phyloP scores from a whole-genome alignment of 768 basidiomycete genomes.

The Naganishia kalamii region DNA sequence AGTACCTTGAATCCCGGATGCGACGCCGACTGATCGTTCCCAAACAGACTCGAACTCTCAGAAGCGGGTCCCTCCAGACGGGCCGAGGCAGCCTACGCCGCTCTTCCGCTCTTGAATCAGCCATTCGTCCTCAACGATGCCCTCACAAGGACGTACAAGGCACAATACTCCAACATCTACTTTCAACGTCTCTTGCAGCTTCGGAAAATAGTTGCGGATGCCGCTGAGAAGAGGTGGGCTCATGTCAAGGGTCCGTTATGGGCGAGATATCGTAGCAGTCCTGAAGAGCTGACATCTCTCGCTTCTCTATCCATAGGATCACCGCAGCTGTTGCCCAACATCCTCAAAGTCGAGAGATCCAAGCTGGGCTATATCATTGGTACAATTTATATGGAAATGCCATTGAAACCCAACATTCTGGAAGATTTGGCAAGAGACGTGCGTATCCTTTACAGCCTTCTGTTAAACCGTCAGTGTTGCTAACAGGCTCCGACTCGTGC shows the following conservation, averaged over 20 bases:
- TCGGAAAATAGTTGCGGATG: constrained; percentile 51
- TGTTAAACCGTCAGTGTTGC: background rate
- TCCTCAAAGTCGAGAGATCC: constrained; percentile 79
- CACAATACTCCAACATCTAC: constrained; percentile 70
- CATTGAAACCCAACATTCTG: constrained; percentile 94
- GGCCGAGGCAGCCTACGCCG: constrained; percentile 8
- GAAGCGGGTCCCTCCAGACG: constrained; percentile 14
- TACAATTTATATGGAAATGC: constrained; percentile 98
- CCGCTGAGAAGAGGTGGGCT: constrained; percentile 55
- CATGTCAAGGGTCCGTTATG: constrained; percentile 47
- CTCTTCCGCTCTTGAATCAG: constrained; percentile 35
- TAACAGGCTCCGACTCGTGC: background rate
- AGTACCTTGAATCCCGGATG: background rate
- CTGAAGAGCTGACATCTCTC: background rate
- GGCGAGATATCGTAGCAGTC: too few relatives aligned
- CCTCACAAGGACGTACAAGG: constrained; percentile 52
- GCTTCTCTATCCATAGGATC: constrained; percentile 52
- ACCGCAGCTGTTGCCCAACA: constrained; percentile 66
- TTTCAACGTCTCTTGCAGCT: constrained; percentile 57
- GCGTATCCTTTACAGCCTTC: background rate
- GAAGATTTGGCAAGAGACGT: constrained; percentile 92
- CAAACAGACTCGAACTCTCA: background rate
- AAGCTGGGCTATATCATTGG: constrained; percentile 85
- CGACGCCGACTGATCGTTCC: background rate
- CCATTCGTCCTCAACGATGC: constrained; percentile 40